These are phyloP conservation scores for Saccharomycopsis babjevae DNA, from an alignment of 805 yeast species.

Conservation along the genomic window DNA sequence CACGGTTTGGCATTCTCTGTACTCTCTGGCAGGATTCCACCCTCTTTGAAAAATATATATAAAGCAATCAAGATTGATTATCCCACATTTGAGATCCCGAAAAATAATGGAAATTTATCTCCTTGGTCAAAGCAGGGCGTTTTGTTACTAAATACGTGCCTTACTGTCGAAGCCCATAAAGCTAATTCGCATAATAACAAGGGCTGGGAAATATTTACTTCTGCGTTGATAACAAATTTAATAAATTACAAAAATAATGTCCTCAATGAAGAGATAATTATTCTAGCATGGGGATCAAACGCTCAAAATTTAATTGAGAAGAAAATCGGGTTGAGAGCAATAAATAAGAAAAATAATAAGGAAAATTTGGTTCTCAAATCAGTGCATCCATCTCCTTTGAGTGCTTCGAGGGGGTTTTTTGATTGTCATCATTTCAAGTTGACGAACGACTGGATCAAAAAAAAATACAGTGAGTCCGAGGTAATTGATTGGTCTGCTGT, in stretches of 20 bases:
- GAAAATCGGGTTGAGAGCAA: slow-evolving; percentile 24
- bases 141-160: slow-evolving; percentile 71
- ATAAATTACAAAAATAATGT: slow-evolving; percentile 36
- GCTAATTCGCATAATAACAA: slow-evolving; percentile 84
- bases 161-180: slow-evolving; percentile 86
- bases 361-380: slow-evolving; percentile 48
- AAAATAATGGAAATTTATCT: slow-evolving; percentile 54
- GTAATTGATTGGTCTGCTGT: slow-evolving; percentile 53
- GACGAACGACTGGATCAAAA: slow-evolving; percentile 68
- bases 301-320: slow-evolving; percentile 49
- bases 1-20: slow-evolving; percentile 96
- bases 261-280: slow-evolving; percentile 45
- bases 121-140: slow-evolving; percentile 88
- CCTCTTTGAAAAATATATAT: slow-evolving; percentile 78
- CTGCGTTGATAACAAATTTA: slow-evolving; percentile 47
- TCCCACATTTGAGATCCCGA: slow-evolving; percentile 58
- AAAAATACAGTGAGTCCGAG: slow-evolving; percentile 30
- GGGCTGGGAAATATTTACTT: slow-evolving; percentile 93
- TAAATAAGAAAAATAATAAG: slow-evolving; percentile 22
- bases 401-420: slow-evolving; percentile 84
- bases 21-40: slow-evolving; percentile 61
- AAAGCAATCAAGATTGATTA: slow-evolving; percentile 61
- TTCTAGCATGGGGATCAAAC: slow-evolving; percentile 77
- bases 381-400: slow-evolving; percentile 93
- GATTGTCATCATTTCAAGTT: slow-evolving; percentile 61